Evolutionary conservation across 345 rosid genomes (phyloP).

Genomic region (Pistacia integerrima): DNA sequence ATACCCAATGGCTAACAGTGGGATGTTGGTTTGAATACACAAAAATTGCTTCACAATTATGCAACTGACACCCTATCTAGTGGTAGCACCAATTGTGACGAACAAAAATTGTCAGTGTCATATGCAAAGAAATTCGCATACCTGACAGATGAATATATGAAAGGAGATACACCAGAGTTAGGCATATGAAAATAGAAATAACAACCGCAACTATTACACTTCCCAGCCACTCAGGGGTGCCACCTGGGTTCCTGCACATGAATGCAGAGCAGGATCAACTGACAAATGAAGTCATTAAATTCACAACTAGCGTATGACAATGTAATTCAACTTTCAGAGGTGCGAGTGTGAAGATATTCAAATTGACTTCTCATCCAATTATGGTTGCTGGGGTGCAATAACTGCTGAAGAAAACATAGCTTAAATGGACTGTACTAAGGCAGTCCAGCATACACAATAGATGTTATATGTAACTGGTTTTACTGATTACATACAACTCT

Average conservation of each 20-base stretch:
- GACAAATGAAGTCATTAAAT: not conserved
- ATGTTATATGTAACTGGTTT: not conserved
- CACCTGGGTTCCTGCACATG: slow-evolving; percentile 74
- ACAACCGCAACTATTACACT: slow-evolving; percentile 51
- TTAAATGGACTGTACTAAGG: not conserved
- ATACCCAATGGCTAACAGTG: not conserved
- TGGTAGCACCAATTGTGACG: not conserved
- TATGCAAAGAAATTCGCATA: slow-evolving; percentile 29
- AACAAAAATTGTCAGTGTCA: not conserved
- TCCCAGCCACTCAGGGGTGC: slow-evolving; percentile 89
- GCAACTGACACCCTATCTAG: not conserved
- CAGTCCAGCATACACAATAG: not conserved
- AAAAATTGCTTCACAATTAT: not conserved
- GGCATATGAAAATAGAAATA: slow-evolving; percentile 63
- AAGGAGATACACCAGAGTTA: slow-evolving; percentile 78
- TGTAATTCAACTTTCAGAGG: not conserved
- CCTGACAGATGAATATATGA: slow-evolving; percentile 93
- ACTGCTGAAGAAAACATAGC: not conserved
- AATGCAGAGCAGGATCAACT: slow-evolving; percentile 17
- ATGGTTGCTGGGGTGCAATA: not conserved
- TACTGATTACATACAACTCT: not conserved
- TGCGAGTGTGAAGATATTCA: not conserved
- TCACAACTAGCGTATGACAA: no score
- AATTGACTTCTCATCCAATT: not conserved
- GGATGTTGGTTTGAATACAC: not conserved